phyloP scores from a whole-genome alignment of 768 basidiomycete species.

The Trichaptum fuscoviolaceum region DNA sequence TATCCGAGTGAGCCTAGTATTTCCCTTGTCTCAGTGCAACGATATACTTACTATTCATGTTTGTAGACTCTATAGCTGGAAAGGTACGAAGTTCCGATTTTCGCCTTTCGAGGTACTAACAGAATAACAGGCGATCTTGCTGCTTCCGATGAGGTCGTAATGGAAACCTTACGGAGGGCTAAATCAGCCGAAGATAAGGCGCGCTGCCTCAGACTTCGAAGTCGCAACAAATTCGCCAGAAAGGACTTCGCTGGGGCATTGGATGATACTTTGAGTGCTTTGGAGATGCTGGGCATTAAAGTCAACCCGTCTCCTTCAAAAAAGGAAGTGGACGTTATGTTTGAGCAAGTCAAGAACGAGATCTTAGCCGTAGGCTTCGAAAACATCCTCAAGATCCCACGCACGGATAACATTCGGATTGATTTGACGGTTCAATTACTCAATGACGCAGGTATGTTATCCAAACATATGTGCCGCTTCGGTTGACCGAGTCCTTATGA shows the following conservation, averaged over 20 bases:
- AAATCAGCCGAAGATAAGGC: slow-evolving; percentile 50
- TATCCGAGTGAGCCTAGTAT: slow-evolving; percentile 50
- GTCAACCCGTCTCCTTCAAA: slow-evolving; percentile 47
- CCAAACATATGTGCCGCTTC: background rate
- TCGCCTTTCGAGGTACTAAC: slow-evolving; percentile 5
- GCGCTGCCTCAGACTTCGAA: slow-evolving; percentile 51
- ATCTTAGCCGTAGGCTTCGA: slow-evolving; percentile 67
- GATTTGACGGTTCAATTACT: slow-evolving; percentile 62
- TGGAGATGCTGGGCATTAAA: slow-evolving; percentile 58
- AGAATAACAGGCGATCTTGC: slow-evolving; percentile 43
- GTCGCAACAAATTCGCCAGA: slow-evolving; percentile 59
- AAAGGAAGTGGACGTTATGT: slow-evolving; percentile 56
- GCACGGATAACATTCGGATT: slow-evolving; percentile 51
- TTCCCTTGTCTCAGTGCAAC: background rate
- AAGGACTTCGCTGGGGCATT: slow-evolving; percentile 53
- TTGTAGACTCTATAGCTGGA: slow-evolving; percentile 57
- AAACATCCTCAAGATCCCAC: slow-evolving; percentile 56
- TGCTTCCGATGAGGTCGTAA: slow-evolving; percentile 46
- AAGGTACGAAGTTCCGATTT: slow-evolving; percentile 33
- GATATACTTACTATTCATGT: background rate
- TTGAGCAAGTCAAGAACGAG: slow-evolving; percentile 65
- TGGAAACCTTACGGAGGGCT: slow-evolving; percentile 47
- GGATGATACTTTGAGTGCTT: slow-evolving; percentile 51
- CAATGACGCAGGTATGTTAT: slow-evolving; percentile 56
- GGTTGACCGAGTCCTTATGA: slow-evolving; percentile 9